Percentiles rank a stretch among this genome's conserved stretches.
phyloP scores from a whole-genome alignment of 305 asterid genomes.

The Fraxinus xanthoxyloides region DNA sequence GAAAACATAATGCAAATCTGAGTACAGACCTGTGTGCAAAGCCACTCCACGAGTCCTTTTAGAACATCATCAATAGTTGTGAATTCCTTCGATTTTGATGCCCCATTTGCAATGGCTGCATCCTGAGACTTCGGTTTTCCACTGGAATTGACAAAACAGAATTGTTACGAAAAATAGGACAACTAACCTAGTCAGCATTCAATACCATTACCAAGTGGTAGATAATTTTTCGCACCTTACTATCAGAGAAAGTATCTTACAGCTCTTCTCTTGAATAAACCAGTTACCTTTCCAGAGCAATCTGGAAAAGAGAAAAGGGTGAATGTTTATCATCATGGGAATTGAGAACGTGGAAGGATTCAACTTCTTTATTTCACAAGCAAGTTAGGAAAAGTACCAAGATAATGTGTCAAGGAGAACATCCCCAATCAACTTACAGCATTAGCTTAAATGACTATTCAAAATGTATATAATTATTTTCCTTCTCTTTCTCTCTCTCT shows the following conservation, averaged over 20 bases:
- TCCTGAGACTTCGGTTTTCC: constrained; percentile 65
- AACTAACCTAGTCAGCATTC: constrained; percentile 1
- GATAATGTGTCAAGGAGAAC: not conserved
- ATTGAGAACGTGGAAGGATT: constrained; percentile 19
- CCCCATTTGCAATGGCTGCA: constrained; percentile 43
- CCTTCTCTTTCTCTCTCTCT: not conserved
- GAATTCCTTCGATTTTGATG: constrained; percentile 51
- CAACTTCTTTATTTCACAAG: not conserved
- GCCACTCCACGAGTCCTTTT: constrained; percentile 84
- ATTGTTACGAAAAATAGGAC: constrained; percentile 19
- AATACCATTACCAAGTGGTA: constrained; percentile 9
- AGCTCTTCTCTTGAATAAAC: constrained; percentile 96
- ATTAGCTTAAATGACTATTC: not conserved
- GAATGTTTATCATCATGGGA: constrained; percentile 5
- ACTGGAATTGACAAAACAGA: constrained; percentile 44
- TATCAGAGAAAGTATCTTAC: constrained; percentile 79
- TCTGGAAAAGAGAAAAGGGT: constrained; percentile 43
- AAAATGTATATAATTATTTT: not conserved
- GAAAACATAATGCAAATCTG: not conserved
- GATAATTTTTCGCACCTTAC: constrained; percentile 55
- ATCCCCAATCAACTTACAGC: constrained; percentile 14
- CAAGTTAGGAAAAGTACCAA: not conserved
- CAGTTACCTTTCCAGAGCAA: constrained; percentile 89
- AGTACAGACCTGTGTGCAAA: constrained; percentile 70
- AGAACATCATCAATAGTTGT: constrained; percentile 65